Percentiles rank a stretch among this genome's conserved stretches.
Evolutionary conservation across 108 stramenopile species (phyloP).

Genomic region (Skeletonema grethae): DNA sequence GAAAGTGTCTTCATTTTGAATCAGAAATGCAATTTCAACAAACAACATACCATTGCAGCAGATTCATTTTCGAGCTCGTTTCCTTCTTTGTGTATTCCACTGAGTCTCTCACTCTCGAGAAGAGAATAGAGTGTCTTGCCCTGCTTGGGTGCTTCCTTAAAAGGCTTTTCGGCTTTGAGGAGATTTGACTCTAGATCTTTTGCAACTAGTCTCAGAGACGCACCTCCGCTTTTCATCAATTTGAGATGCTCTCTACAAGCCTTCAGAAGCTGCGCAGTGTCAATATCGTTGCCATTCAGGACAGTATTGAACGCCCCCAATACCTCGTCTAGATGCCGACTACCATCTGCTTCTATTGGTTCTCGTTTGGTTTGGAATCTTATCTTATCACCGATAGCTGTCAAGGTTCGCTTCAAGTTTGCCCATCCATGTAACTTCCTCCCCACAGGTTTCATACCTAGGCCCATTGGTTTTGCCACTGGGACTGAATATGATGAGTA

Average conservation of each 20-base stretch:
- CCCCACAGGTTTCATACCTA: background rate
- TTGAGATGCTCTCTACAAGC: constrained; percentile 52
- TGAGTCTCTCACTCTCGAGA: constrained; percentile 18
- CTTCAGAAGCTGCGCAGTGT: constrained; percentile 44
- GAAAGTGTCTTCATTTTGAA: background rate
- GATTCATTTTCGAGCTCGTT: constrained; percentile 4
- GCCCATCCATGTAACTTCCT: constrained; percentile 8
- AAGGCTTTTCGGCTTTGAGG: constrained; percentile 48
- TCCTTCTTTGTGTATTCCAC: constrained; percentile 10
- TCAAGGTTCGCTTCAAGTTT: constrained; percentile 14
- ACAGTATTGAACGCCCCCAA: constrained; percentile 36
- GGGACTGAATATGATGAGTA: constrained; percentile 3
- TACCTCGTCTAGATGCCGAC: constrained; percentile 32
- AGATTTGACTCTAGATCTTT: constrained; percentile 61
- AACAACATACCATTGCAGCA: constrained; percentile 5
- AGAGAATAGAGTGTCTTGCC: constrained; percentile 29
- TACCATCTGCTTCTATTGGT: constrained; percentile 19
- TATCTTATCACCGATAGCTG: constrained; percentile 21
- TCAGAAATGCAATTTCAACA: background rate
- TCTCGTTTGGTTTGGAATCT: constrained; percentile 20
- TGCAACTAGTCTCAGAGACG: constrained; percentile 39
- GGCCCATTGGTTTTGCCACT: background rate
- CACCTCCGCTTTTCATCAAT: constrained; percentile 47
- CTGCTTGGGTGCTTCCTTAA: constrained; percentile 10
- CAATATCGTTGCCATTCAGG: constrained; percentile 44